Evolutionary conservation across 2,329 filamentous ascomycete genomes (phyloP), one percentile per base, ranked within the genome.

Genomic region (Dryadomyces quercus-mongolicae): DNA sequence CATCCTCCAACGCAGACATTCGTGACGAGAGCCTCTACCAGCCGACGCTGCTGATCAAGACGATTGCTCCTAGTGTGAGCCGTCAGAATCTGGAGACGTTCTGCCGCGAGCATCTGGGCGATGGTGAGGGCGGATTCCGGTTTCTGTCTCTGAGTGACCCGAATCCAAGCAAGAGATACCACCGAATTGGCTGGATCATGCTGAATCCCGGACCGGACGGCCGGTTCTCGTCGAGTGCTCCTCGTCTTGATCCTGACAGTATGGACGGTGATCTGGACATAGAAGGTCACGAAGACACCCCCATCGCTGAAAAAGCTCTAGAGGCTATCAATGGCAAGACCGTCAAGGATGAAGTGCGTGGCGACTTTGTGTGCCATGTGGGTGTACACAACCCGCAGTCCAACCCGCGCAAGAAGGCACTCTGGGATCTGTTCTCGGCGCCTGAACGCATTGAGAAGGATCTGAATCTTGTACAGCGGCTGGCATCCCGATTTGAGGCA

Each of bases 151-250:
- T 98, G 51, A 96, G 91, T 61, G 93, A 98, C 63, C 93, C 93
- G 0, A 98, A 98, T 65, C 93, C 93, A 1, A 86, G 89, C 63
- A 98, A 98, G 72, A 86, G 95, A 59, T 98, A 91, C 64, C 93
- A 98, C 66, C 85, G 93, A 21, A 97, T 98, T 68, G 93, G 93
- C 21, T 98, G 94, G 92, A 94, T 98, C 57, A 93, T 97, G 78
- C 77, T 98, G 10, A 86, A 97, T 63, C 86, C 89, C 16, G 78
- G 84, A 57, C 76, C 80, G n/a, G 86, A 93, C 60, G 55, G 52
- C 18, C 56, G 58, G 12, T 54, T 51, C 34, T 8, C 51, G 5
- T 8, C 12, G 5, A 6, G 13, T 4, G 38, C 21, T 1, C 15
- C 7, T 18, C 31, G 36, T n/a, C 31, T 25, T 15, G 46, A 40